Evolutionary conservation across 495 filamentous ascomycete species (phyloP).

Genomic region (Annulohypoxylon stygium): DNA sequence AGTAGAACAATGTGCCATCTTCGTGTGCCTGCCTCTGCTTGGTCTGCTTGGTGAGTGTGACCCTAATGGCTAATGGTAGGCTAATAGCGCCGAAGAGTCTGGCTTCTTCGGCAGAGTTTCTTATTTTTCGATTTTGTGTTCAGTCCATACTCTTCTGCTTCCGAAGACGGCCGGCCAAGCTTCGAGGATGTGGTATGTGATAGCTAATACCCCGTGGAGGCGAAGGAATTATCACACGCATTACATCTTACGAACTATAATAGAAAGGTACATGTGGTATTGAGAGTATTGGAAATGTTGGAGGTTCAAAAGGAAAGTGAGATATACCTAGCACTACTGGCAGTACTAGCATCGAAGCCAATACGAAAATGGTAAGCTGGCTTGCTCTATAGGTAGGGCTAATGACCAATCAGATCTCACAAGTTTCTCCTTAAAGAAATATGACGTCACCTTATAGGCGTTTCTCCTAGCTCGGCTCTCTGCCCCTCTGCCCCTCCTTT

Average conservation of each 20-base stretch:
- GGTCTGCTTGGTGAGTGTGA: constrained; percentile 35
- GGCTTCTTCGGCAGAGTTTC: constrained; percentile 35
- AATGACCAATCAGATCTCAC: constrained; percentile 32
- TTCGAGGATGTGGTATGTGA: constrained; percentile 2
- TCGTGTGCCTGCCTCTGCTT: neutral
- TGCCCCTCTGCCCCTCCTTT: constrained; percentile 22
- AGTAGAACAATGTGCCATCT: constrained; percentile 18
- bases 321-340: constrained; percentile 3
- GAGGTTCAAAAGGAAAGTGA: constrained; percentile 1
- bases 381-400: constrained; percentile 4
- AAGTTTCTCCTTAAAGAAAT: constrained; percentile 20
- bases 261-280: neutral
- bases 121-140: constrained; percentile 14
- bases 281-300: neutral
- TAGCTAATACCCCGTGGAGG: neutral
- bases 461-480: constrained; percentile 28
- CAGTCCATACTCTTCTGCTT: constrained; percentile 2
- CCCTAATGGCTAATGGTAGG: constrained; percentile 40
- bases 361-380: constrained; percentile 27
- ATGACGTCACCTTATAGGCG: constrained; percentile 38
- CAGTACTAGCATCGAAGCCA: constrained; percentile 11
- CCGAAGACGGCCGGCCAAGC: constrained; percentile 28
- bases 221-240: constrained; percentile 25
- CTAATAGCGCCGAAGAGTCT: constrained; percentile 41
- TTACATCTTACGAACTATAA: constrained; percentile 20